Base-by-base conservation (phyloP, 148 eudicot species). In the Chenopodium album region DNA sequence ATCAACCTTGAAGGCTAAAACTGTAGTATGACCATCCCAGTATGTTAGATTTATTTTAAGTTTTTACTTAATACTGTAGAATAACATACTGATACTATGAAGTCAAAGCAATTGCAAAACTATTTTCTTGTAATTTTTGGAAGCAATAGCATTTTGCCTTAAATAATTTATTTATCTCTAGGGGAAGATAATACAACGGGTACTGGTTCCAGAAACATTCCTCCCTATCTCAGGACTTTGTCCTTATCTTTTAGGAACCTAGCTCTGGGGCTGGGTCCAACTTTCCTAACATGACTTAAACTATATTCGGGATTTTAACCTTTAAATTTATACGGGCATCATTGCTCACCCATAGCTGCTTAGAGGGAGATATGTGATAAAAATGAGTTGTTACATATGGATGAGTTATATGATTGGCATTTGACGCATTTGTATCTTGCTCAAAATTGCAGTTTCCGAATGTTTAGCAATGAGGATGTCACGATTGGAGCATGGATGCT, bases 401-500 rank as follows among this genome's bases (percentile, higher is more conserved):
- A 73, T 74, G 10, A 17, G 48, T 23, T 32, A 4, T 34, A 79
- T 56, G 54, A 71, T 59, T 71, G 52, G 28, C 16, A 7, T 54
- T 44, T 83, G 73, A 77, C 47, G 71, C 10, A 44, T 41, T 31
- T 82, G 14, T 83, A 23, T 73, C 34, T 80, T 82, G 37, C 75
- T 80, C 71, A 47, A 70, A 67, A 64, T 79, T 87, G 81, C 93
- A 95, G 98, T 80, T 92, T 93, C 81, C 93, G 98, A 79, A 93
- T 93, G 98, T 95, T 95, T 76, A 95, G 97, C 88, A 95, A 95
- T 86, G 98, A 93, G 85, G 98, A 95, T 89, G 97, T 93, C 46
- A 95, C 97, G 7, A 93, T 95, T 59, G 98, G 98, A 46, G 90
- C 98, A 17, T 93, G 98, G 98, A 95, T 95, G 98, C 96, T 95